Percentiles rank a stretch among this genome's conserved stretches.
These are phyloP conservation scores for Suhomyces ambrosiae DNA, from an alignment of 1,139 yeast species.

Conservation along the genomic window DNA sequence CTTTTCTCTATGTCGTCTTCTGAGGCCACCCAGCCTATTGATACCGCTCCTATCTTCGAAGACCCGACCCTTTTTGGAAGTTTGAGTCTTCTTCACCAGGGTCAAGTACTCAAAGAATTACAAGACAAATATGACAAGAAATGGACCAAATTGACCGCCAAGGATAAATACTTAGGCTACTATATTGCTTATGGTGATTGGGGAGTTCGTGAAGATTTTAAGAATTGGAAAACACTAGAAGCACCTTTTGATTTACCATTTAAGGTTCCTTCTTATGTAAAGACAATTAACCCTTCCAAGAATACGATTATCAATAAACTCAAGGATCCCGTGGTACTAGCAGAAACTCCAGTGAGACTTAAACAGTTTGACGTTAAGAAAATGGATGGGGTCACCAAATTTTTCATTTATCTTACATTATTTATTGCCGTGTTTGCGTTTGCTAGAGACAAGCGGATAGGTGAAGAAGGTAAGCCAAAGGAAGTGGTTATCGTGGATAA, in stretches of 20 bases:
- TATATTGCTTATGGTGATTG: constrained; percentile 65
- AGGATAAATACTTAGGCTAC: constrained; percentile 54
- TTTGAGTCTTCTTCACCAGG: constrained; percentile 57
- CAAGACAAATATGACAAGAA: constrained; percentile 53
- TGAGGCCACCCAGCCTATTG: constrained; percentile 53
- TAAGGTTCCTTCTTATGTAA: constrained; percentile 37
- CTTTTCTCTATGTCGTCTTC: constrained; percentile 33
- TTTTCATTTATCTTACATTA: constrained; percentile 50
- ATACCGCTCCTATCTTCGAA: constrained; percentile 51
- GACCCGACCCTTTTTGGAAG: constrained; percentile 48
- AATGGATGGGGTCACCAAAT: constrained; percentile 58
- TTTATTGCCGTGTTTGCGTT: constrained; percentile 47
- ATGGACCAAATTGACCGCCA: constrained; percentile 49
- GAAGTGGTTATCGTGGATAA: constrained; percentile 43
- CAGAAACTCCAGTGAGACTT: constrained; percentile 48
- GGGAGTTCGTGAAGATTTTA: constrained; percentile 63
- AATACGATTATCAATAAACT: constrained; percentile 30
- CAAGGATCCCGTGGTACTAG: constrained; percentile 45
- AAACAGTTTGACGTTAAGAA: constrained; percentile 52
- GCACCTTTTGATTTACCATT: constrained; percentile 62
- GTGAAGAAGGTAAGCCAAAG: constrained; percentile 50
- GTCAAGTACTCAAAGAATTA: constrained; percentile 56
- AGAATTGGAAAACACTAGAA: constrained; percentile 40
- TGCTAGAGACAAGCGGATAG: constrained; percentile 52
- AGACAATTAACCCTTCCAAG: constrained; percentile 25